A percentile compares a stretch with the other conserved stretches of the same genome.
Conservation (phyloP, 495 filamentous ascomycete genomes). For the Daldinia bambusicola region DNA sequence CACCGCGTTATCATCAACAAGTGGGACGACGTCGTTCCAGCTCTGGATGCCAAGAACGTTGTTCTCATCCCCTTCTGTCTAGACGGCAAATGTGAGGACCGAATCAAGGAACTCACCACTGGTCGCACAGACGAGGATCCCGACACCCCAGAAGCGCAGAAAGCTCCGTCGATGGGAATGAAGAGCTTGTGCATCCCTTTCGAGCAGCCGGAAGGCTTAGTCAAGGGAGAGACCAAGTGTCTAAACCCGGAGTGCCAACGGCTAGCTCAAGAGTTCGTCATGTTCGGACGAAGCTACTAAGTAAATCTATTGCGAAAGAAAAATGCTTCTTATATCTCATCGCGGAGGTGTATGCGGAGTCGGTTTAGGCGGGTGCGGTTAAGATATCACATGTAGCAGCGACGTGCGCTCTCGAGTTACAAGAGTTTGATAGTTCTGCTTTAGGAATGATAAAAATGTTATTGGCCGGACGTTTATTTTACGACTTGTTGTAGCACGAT, state of each 20-base stretch:
- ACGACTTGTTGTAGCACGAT: not conserved
- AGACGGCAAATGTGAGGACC: constrained; percentile 84
- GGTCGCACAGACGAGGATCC: constrained; percentile 72
- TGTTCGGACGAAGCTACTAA: constrained; percentile 81
- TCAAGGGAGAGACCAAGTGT: constrained; percentile 86
- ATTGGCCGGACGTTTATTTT: not conserved
- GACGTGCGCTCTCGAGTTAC: constrained; percentile 8
- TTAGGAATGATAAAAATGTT: constrained; percentile 13
- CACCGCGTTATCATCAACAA: constrained; percentile 84
- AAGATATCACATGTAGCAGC: constrained; percentile 34
- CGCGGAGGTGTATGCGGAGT: constrained; percentile 24
- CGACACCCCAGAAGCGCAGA: constrained; percentile 73
- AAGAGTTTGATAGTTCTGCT: constrained; percentile 25
- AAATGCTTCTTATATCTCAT: constrained; percentile 18
- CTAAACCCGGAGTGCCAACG: constrained; percentile 82
- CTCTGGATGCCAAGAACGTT: constrained; percentile 90
- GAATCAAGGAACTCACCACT: constrained; percentile 89
- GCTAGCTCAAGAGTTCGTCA: constrained; percentile 80
- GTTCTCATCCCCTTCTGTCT: constrained; percentile 88
- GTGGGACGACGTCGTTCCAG: constrained; percentile 90
- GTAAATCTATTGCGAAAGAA: not conserved
- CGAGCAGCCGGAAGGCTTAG: constrained; percentile 85
- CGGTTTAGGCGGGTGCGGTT: constrained; percentile 13
- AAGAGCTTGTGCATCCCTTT: constrained; percentile 98
- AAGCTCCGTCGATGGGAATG: constrained; percentile 93